Conservation (phyloP, 2,329 filamentous ascomycete genomes). For the Nannizziopsis arthrosporioides region DNA sequence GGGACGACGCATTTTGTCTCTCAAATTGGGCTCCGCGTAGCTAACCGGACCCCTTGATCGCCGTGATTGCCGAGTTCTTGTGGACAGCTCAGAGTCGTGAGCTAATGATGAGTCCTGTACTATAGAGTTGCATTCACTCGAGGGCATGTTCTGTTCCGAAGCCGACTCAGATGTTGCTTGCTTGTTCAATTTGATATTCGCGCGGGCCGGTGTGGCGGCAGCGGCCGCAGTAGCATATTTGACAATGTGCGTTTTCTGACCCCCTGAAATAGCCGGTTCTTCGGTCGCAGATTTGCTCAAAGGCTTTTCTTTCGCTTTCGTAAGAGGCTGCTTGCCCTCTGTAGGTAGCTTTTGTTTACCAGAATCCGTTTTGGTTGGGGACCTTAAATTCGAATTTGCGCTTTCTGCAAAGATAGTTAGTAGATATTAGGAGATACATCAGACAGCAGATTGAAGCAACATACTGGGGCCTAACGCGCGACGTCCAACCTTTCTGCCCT, state of each 20-base stretch:
- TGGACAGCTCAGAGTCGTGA: too few relatives aligned
- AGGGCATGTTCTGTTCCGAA: too few relatives aligned
- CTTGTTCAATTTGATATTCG: too few relatives aligned
- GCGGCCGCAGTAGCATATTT: neutral
- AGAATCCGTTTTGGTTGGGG: slow-evolving; percentile 21
- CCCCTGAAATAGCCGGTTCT: neutral
- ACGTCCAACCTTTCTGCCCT: slow-evolving; percentile 8
- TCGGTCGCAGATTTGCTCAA: neutral
- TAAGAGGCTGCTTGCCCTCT: neutral
- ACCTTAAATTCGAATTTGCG: slow-evolving; percentile 37
- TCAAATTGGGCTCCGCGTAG: slow-evolving; percentile 70
- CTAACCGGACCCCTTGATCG: slow-evolving; percentile 58
- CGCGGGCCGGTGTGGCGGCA: too few relatives aligned
- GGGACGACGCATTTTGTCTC: slow-evolving; percentile 72
- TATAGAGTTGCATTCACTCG: too few relatives aligned
- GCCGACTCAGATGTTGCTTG: too few relatives aligned
- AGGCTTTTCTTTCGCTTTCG: neutral
- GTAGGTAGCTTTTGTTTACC: neutral
- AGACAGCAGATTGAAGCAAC: slow-evolving; percentile 14
- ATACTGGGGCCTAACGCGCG: slow-evolving; percentile 32
- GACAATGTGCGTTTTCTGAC: neutral
- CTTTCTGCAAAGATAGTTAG: slow-evolving; percentile 30
- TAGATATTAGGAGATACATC: neutral
- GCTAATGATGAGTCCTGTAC: too few relatives aligned
- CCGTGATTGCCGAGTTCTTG: slow-evolving; percentile 25